These are phyloP conservation scores for Hymenoscyphus repandus DNA, from an alignment of 2,329 filamentous ascomycete genomes.

Conservation along the genomic window DNA sequence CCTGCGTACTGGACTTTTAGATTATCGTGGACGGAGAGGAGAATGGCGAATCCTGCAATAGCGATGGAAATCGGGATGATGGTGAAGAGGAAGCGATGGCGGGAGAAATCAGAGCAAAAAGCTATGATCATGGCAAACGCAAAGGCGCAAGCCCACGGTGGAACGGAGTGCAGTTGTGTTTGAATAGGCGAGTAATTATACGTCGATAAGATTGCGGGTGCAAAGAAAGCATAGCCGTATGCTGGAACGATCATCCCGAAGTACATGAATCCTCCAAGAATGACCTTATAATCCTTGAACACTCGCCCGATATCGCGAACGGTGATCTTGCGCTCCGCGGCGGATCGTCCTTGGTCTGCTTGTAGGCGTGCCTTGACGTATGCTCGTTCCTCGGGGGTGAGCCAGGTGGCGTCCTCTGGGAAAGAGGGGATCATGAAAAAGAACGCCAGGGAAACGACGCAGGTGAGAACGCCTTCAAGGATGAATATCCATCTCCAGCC, in stretches of 20 bases:
- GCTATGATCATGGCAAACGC: constrained; percentile 73
- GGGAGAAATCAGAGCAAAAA: constrained; percentile 61
- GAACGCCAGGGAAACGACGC: constrained; percentile 54
- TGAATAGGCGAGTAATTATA: constrained; percentile 56
- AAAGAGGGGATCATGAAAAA: constrained; percentile 70
- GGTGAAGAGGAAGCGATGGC: constrained; percentile 71
- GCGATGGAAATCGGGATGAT: constrained; percentile 62
- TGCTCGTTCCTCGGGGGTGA: constrained; percentile 61
- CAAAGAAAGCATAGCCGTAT: constrained; percentile 74
- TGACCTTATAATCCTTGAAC: constrained; percentile 69
- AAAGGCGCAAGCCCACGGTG: constrained; percentile 68
- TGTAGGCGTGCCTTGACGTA: constrained; percentile 63
- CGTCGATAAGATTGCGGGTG: constrained; percentile 63
- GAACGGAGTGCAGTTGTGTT: constrained; percentile 46
- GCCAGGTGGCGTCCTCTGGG: constrained; percentile 69
- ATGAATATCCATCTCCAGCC: constrained; percentile 86
- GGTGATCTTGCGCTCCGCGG: constrained; percentile 56
- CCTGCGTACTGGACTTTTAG: constrained; percentile 66
- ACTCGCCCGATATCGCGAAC: constrained; percentile 54
- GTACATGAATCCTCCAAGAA: constrained; percentile 75
- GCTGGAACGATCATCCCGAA: constrained; percentile 73
- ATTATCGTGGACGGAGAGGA: constrained; percentile 67
- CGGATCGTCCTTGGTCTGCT: constrained; percentile 63
- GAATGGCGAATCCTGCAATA: constrained; percentile 70
- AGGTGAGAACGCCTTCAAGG: constrained; percentile 63